Evolutionary conservation across 2,329 filamentous ascomycete genomes (phyloP), one percentile per base, ranked within the genome.

Genomic region (Aspergillus sp.): DNA sequence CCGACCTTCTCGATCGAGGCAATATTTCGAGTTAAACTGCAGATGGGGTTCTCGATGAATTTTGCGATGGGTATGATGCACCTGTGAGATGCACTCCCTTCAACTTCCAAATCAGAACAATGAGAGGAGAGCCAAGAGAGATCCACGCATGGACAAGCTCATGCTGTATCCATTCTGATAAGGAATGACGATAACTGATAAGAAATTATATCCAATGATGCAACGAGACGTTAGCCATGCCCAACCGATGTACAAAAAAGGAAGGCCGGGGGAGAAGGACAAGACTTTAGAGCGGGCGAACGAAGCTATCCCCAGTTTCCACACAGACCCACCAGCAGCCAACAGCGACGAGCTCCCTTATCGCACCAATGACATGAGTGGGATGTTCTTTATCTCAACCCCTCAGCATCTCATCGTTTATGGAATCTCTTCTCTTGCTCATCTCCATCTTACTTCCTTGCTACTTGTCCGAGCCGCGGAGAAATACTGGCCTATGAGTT

Each of bases 221-320:
- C 35, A n/a, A 7, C 35, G 35, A 15, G 33, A 35, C 9, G 33
- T 12, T 35, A 7, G 33, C 9, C 33, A 15, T 12, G 35, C 12
- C 35, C n/a, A n/a, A 37, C 15, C 35, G 17, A 17, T 47, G 37
- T 12, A 23, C 62, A 33, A 62, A 64, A 69, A 55, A 50, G 64
- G 66, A 66, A 67, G 64, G 50, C 52, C 57, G 56, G 52, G 45
- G 50, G 66, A 67, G 62, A 63, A 43, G 27, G 27, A 31, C 27
- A 31, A 31, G 27, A 11, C 27, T 4, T 9, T 12, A 23, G 4
- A 15, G 41, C 25, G 37, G 9, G 39, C 48, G 17, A 54, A 21
- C 23, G 46, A 52, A 17, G 46, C 39, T 47, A 21, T 54, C 49
- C 58, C 51, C 31, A 19, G 39, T 35, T 31, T 14, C 45, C 45